Evolutionary conservation across 306 rosid genomes (phyloP).

Genomic region (Neltuma alba): DNA sequence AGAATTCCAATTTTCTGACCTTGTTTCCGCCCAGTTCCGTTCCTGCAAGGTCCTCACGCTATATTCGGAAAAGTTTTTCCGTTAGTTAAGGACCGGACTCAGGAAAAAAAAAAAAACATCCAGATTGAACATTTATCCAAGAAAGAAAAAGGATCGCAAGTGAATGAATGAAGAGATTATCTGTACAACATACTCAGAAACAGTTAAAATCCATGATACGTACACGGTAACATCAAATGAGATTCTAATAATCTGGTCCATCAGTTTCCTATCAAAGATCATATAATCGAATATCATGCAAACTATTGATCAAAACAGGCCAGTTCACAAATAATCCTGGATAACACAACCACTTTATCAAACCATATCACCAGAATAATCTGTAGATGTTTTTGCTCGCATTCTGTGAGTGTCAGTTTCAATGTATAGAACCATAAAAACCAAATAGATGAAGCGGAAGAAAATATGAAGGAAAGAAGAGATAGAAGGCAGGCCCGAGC

Average conservation of each 20-base stretch:
- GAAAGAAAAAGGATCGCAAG: not conserved
- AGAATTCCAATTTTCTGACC: slow-evolving; percentile 87
- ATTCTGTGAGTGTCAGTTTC: not conserved
- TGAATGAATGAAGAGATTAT: not conserved
- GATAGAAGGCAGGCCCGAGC: too few species aligned
- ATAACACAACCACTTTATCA: not conserved
- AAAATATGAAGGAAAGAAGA: too few species aligned
- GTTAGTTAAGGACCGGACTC: slow-evolving; percentile 36
- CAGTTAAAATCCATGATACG: not conserved
- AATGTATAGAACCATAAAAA: not conserved
- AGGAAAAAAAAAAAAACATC: slow-evolving; percentile 8
- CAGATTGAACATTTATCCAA: not conserved
- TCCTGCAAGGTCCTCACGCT: slow-evolving; percentile 96
- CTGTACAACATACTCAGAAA: not conserved
- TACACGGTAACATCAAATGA: not conserved
- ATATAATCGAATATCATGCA: not conserved
- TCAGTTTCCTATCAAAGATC: not conserved
- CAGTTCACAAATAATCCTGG: not conserved
- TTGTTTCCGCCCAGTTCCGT: slow-evolving; percentile 95
- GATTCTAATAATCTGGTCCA: not conserved
- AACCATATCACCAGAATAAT: not conserved
- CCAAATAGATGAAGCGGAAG: not conserved
- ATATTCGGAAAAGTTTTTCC: slow-evolving; percentile 15
- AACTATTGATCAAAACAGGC: not conserved
- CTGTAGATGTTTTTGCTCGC: not conserved